phyloP scores from a whole-genome alignment of 768 basidiomycete species.

The Kwoniella shandongensis region DNA sequence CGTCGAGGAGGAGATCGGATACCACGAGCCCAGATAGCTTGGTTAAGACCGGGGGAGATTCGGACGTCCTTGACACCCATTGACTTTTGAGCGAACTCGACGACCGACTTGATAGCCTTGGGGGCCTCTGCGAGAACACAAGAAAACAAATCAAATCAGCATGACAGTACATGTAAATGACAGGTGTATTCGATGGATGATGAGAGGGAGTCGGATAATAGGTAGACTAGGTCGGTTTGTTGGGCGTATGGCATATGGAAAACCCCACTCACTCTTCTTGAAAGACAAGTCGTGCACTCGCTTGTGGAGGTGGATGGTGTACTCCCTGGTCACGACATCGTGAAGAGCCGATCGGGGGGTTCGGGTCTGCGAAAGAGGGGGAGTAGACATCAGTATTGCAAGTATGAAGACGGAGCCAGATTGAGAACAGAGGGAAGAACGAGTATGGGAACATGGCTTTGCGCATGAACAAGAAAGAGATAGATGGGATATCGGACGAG shows the following conservation, averaged over 20 bases:
- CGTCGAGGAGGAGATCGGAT: slow-evolving; percentile 92
- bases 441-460: background rate
- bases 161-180: too few relatives aligned
- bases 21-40: slow-evolving; percentile 87
- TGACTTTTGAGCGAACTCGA: slow-evolving; percentile 84
- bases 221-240: too few relatives aligned
- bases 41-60: slow-evolving; percentile 93
- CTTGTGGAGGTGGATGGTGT: slow-evolving; percentile 98
- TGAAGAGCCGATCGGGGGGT: slow-evolving; percentile 95
- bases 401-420: background rate
- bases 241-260: too few relatives aligned
- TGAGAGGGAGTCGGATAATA: background rate
- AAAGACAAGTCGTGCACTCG: slow-evolving; percentile 86
- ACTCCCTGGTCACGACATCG: slow-evolving; percentile 97
- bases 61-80: slow-evolving; percentile 97
- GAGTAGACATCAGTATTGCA: background rate
- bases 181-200: background rate
- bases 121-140: slow-evolving; percentile 61
- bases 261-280: slow-evolving; percentile 72
- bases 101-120: slow-evolving; percentile 90
- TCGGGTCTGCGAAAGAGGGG: slow-evolving; percentile 47
- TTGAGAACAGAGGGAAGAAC: background rate
- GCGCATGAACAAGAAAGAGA: background rate
- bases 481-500: background rate
- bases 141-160: background rate